Conservation (phyloP, 208 protist species). For the Naegleria lovaniensis region DNA sequence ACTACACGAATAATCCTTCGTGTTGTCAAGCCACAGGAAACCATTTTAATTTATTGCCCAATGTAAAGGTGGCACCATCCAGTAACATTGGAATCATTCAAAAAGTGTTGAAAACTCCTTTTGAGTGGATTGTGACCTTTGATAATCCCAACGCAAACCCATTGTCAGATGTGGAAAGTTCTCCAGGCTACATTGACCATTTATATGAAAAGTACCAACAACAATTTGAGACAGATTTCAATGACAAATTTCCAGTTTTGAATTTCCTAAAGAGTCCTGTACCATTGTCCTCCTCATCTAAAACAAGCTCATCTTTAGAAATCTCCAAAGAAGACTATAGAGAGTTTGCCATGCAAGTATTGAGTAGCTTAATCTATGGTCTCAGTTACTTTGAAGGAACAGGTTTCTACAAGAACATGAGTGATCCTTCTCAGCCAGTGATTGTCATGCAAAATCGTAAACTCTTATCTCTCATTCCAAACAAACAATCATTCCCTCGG, state of each 20-base stretch:
- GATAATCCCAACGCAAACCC: neutral
- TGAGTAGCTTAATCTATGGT: neutral
- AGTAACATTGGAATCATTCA: neutral
- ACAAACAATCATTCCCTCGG: neutral
- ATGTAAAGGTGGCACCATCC: neutral
- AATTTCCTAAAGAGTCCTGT: neutral
- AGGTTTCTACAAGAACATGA: neutral
- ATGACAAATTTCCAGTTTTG: neutral
- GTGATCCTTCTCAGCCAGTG: neutral
- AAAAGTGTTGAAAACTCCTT: neutral
- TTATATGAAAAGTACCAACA: neutral
- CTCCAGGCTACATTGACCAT: neutral
- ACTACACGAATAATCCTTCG: neutral
- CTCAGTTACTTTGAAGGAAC: constrained; percentile 2
- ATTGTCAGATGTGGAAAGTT: neutral
- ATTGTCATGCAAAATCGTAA: neutral
- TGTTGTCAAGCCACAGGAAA: neutral
- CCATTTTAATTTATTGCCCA: neutral
- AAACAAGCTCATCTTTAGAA: neutral
- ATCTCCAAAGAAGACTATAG: neutral
- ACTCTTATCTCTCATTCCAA: neutral
- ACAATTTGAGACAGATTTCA: neutral
- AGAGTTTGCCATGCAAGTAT: neutral
- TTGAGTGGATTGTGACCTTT: neutral
- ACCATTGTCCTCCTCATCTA: neutral